Evolutionary conservation across 176 grass and related monocot species (phyloP).

Genomic region (Hordeum marinum): DNA sequence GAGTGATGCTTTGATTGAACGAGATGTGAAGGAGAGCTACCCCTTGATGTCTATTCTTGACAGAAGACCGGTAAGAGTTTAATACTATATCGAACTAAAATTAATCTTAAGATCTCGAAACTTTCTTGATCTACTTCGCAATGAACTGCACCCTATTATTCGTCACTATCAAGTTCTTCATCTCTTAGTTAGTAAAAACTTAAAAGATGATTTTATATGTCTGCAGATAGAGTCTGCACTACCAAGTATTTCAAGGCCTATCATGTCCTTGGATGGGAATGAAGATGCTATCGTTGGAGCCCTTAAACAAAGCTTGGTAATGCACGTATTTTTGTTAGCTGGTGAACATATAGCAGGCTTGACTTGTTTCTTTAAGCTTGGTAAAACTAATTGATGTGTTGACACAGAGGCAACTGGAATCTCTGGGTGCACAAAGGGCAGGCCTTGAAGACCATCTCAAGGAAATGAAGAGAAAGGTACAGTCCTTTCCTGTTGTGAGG

Average conservation of each 20-base stretch:
- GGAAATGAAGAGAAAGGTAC: slow-evolving; percentile 99
- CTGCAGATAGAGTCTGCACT: slow-evolving; percentile 96
- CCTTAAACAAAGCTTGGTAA: slow-evolving; percentile 99
- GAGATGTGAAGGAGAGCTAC: slow-evolving; percentile 72
- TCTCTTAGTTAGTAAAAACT: slow-evolving; percentile 19
- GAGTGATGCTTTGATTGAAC: slow-evolving; percentile 77
- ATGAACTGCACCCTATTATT: background rate
- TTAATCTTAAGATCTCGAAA: background rate
- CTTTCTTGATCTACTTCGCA: slow-evolving; percentile 22
- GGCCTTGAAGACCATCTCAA: slow-evolving; percentile 99
- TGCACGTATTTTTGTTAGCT: slow-evolving; percentile 21
- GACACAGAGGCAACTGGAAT: slow-evolving; percentile 89
- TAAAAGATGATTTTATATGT: slow-evolving; percentile 21
- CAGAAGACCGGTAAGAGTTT: slow-evolving; percentile 62
- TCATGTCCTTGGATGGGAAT: slow-evolving; percentile 98
- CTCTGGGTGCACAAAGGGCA: slow-evolving; percentile 87
- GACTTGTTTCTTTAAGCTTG: slow-evolving; percentile 22
- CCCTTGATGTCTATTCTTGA: slow-evolving; percentile 93
- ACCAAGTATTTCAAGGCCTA: slow-evolving; percentile 96
- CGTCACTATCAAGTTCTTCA: slow-evolving; percentile 12
- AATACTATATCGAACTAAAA: slow-evolving; percentile 13
- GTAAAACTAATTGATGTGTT: slow-evolving; percentile 13
- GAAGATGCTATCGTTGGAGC: slow-evolving; percentile 97
- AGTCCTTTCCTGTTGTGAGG: background rate
- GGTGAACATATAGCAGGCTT: background rate